Conservation (phyloP, 2,329 filamentous ascomycete genomes). For the Aspergillus puulaauensis region DNA sequence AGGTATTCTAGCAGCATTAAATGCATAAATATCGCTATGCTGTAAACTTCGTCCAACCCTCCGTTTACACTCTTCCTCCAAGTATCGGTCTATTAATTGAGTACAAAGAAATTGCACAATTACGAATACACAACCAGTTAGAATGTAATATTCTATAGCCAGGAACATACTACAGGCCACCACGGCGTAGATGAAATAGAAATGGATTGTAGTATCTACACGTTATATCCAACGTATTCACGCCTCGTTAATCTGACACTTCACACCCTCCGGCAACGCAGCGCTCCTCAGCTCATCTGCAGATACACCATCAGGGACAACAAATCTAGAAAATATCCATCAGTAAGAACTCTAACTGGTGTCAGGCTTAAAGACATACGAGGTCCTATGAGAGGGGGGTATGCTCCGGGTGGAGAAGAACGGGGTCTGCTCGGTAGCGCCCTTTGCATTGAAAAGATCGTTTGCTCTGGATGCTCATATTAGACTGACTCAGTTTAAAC, state of each 20-base stretch:
- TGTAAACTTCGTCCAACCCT: too few species aligned
- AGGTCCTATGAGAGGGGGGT: conserved; percentile 17
- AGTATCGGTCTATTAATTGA: too few species aligned
- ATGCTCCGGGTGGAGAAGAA: conserved; percentile 18
- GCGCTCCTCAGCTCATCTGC: conserved; percentile 13
- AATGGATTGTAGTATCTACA: too few species aligned
- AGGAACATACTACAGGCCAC: too few species aligned
- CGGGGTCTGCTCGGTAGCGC: conserved; percentile 12
- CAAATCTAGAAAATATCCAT: conserved; percentile 3
- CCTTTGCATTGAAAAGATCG: conserved; percentile 11
- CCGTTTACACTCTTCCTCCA: too few species aligned
- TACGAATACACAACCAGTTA: too few species aligned
- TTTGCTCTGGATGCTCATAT: conserved; percentile 4
- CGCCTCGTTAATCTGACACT: conserved; percentile 6
- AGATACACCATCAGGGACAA: conserved; percentile 9
- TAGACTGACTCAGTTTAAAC: neutral
- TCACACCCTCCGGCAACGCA: conserved; percentile 12
- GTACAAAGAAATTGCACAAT: too few species aligned
- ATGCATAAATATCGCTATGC: too few species aligned
- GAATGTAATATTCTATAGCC: too few species aligned
- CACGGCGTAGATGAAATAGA: too few species aligned
- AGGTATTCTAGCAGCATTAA: too few species aligned
- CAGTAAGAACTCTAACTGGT: neutral
- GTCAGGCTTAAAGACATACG: conserved; percentile 4
- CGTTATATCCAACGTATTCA: too few species aligned